Percentiles rank a stretch among this genome's conserved stretches.
Conservation (phyloP, 805 yeast species). For the Brettanomyces naardenensis region DNA sequence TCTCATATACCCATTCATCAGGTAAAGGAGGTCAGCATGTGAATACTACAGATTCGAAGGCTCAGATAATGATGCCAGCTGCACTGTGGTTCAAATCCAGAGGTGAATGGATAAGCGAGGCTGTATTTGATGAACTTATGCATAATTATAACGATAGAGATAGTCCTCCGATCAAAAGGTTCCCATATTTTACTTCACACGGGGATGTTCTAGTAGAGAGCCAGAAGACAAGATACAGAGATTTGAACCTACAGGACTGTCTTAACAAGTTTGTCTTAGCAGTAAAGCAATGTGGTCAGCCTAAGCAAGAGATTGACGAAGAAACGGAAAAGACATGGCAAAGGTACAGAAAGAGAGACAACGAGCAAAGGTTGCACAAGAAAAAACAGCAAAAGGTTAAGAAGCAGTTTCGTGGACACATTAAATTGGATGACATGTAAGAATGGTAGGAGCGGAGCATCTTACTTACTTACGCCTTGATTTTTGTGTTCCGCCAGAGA, state of each 20-base stretch:
- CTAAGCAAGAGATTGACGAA: constrained; percentile 30
- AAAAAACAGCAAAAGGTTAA: constrained; percentile 19
- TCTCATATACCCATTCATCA: constrained; percentile 40
- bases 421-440: constrained; percentile 12
- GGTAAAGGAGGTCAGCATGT: constrained; percentile 60
- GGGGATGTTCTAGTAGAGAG: constrained; percentile 21
- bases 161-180: constrained; percentile 12
- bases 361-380: constrained; percentile 13
- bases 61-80: constrained; percentile 22
- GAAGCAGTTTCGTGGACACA: constrained; percentile 14
- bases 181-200: constrained; percentile 20
- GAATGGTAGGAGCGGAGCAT: neutral
- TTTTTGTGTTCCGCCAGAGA: constrained; percentile 47
- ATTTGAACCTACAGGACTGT: constrained; percentile 38
- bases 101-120: constrained; percentile 35
- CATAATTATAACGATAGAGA: constrained; percentile 12
- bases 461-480: neutral
- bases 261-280: constrained; percentile 35
- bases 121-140: constrained; percentile 27
- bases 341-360: constrained; percentile 17
- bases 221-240: constrained; percentile 31
- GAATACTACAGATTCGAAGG: constrained; percentile 49
- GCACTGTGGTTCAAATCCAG: constrained; percentile 32
- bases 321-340: constrained; percentile 38
- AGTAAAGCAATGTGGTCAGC: constrained; percentile 29